phyloP scores from a whole-genome alignment of 2,329 filamentous ascomycete genomes.

The Verticillium nubilum region DNA sequence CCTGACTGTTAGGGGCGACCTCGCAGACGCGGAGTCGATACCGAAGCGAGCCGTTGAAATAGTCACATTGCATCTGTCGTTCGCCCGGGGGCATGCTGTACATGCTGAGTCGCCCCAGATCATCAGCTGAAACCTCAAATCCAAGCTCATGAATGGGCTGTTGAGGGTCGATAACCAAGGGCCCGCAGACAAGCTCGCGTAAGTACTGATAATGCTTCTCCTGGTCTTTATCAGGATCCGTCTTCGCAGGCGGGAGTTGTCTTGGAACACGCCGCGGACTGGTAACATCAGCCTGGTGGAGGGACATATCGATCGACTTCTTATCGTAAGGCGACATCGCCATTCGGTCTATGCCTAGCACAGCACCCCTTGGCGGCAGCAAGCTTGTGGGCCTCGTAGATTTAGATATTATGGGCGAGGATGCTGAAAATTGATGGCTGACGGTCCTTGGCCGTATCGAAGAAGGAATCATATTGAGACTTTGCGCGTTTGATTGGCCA shows the following conservation, averaged over 20 bases:
- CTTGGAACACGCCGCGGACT: conserved; percentile 40
- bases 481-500: too few relatives aligned
- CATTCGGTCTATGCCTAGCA: background rate
- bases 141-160: conserved; percentile 33
- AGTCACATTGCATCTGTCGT: conserved; percentile 30
- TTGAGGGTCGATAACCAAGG: conserved; percentile 29
- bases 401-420: too few relatives aligned
- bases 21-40: conserved; percentile 66
- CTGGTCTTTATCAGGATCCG: conserved; percentile 6
- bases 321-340: conserved; percentile 29
- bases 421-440: background rate
- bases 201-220: conserved; percentile 53
- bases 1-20: conserved; percentile 9
- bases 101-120: conserved; percentile 17
- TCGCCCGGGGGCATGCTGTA: conserved; percentile 19
- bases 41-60: conserved; percentile 48
- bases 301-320: conserved; percentile 32
- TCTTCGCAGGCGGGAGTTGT: background rate
- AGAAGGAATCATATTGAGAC: too few relatives aligned
- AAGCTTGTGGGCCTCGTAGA: background rate
- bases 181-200: conserved; percentile 42
- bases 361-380: background rate
- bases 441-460: too few relatives aligned
- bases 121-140: conserved; percentile 38
- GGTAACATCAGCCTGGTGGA: conserved; percentile 41